These are phyloP conservation scores for Eucalyptus cloeziana DNA, from an alignment of 345 rosid genomes.

Conservation along the genomic window DNA sequence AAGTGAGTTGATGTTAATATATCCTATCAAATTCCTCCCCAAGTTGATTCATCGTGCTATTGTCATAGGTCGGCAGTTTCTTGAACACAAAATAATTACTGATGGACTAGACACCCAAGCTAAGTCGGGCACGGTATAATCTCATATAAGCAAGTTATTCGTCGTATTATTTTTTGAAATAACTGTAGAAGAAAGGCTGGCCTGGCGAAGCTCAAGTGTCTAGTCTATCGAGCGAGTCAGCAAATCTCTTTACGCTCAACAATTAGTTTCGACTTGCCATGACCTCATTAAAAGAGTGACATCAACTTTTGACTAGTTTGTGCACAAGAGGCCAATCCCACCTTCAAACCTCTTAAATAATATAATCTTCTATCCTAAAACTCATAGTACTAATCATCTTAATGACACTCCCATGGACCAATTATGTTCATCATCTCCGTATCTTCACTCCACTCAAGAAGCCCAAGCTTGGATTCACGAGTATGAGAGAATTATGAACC, in stretches of 20 bases:
- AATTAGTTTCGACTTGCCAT: too few species aligned
- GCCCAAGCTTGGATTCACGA: too few species aligned
- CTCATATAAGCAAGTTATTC: too few species aligned
- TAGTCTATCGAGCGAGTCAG: fast-evolving
- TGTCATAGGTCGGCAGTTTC: fast-evolving
- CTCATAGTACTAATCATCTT: too few species aligned
- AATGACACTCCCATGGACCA: fast-evolving
- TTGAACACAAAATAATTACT: fast-evolving
- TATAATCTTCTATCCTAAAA: too few species aligned
- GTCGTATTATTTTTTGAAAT: too few species aligned
- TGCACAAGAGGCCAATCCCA: fast-evolving
- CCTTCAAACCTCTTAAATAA: fast-evolving
- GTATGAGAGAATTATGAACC: fast-evolving
- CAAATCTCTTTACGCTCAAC: fast-evolving
- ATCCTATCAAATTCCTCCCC: neutral
- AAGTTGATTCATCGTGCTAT: neutral
- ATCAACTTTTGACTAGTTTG: fast-evolving
- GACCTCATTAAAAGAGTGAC: fast-evolving
- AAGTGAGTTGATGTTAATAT: neutral
- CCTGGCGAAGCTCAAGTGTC: fast-evolving
- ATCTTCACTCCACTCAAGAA: too few species aligned
- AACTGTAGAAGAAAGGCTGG: too few species aligned
- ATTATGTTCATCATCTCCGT: fast-evolving
- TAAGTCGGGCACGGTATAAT: fast-evolving
- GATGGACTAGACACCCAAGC: fast-evolving